These are phyloP conservation scores for Auricularia auricula-judae DNA, from an alignment of 768 basidiomycete species.

Conservation along the genomic window DNA sequence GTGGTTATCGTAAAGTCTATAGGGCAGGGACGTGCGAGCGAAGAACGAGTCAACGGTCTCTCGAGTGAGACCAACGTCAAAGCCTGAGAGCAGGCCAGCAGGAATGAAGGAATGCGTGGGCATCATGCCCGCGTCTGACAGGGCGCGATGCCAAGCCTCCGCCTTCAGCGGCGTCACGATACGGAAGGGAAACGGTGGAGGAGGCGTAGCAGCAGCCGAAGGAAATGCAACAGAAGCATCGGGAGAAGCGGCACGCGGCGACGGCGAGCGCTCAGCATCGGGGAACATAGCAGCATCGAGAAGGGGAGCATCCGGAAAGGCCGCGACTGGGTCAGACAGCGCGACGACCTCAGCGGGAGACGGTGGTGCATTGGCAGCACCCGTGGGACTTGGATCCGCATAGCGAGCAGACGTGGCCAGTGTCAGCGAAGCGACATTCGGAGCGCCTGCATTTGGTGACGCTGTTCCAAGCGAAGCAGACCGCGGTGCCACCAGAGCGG, in stretches of 20 bases:
- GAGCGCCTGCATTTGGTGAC: background rate
- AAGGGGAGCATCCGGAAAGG: constrained; percentile 10
- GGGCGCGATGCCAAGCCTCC: background rate
- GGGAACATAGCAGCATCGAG: background rate
- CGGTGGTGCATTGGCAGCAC: background rate
- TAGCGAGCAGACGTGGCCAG: background rate
- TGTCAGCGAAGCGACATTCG: background rate
- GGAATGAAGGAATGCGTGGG: background rate
- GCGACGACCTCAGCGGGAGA: background rate
- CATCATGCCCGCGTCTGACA: background rate
- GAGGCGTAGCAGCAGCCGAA: background rate
- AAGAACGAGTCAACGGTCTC: background rate
- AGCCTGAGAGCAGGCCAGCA: background rate
- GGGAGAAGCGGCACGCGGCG: too few relatives aligned
- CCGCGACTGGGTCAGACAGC: background rate
- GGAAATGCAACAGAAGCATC: too few relatives aligned
- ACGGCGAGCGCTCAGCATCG: too few relatives aligned
- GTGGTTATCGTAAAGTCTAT: background rate
- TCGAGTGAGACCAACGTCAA: background rate
- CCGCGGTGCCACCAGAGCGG: background rate
- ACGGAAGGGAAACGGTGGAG: background rate
- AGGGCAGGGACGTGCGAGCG: background rate
- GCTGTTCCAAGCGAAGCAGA: background rate
- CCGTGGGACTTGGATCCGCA: background rate
- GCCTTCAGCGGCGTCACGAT: background rate